Conservation (phyloP, 768 basidiomycete species). For the Lentinula raphanica region DNA sequence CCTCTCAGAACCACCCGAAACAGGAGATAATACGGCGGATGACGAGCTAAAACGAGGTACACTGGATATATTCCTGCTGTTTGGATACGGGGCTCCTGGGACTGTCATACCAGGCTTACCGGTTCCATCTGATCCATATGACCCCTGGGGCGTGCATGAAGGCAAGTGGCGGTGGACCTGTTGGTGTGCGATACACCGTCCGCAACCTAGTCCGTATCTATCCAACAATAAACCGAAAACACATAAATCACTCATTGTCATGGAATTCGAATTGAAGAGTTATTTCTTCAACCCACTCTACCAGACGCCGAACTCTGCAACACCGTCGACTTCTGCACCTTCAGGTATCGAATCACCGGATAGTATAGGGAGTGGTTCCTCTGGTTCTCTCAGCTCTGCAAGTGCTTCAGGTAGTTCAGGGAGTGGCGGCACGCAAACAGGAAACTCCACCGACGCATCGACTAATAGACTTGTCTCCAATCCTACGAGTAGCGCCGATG, state of each 20-base stretch:
- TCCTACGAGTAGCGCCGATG: not conserved
- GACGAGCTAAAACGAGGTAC: constrained; percentile 37
- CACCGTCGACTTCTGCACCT: constrained; percentile 1
- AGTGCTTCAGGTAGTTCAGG: constrained; percentile 2
- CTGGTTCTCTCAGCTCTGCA: not conserved
- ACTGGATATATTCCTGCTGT: constrained; percentile 64
- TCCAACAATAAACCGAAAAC: not conserved
- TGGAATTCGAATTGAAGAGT: constrained; percentile 77
- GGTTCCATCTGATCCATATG: constrained; percentile 11
- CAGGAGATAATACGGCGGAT: not conserved
- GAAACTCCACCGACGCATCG: constrained; percentile 15
- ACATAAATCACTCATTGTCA: constrained; percentile 35
- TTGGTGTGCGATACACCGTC: constrained; percentile 65
- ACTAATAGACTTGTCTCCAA: constrained; percentile 10
- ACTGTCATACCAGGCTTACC: constrained; percentile 26
- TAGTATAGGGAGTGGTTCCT: not conserved
- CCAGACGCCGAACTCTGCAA: constrained; percentile 25
- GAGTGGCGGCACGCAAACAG: constrained; percentile 6
- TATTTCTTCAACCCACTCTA: constrained; percentile 70
- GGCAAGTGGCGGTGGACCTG: constrained; percentile 54
- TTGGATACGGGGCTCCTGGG: constrained; percentile 67
- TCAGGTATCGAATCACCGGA: not conserved
- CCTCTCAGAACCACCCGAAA: constrained; percentile 39
- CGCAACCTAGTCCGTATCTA: constrained; percentile 21
- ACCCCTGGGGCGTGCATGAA: constrained; percentile 18